Conservation (phyloP, 768 basidiomycete genomes). For the Suillus discolor region DNA sequence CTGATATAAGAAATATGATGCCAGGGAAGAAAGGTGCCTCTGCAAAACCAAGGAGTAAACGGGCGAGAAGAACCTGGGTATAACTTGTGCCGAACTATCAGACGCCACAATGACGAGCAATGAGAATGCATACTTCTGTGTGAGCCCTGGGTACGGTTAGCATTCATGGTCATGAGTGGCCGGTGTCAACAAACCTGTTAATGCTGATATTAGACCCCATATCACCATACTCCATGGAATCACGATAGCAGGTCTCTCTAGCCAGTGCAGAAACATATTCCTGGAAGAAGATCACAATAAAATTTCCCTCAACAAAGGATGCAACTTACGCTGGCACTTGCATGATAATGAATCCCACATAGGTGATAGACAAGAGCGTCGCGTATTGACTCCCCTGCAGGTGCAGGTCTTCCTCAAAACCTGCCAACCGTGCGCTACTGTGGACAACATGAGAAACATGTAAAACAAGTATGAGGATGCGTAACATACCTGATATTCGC, state of each 20-base stretch:
- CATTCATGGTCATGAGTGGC: not conserved
- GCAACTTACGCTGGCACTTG: slow-evolving; percentile 64
- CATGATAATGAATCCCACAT: slow-evolving; percentile 71
- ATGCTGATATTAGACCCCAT: slow-evolving; percentile 39
- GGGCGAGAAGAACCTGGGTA: slow-evolving; percentile 31
- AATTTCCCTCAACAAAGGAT: not conserved
- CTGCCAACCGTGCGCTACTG: slow-evolving; percentile 67
- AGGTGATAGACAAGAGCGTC: slow-evolving; percentile 63
- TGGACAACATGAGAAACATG: not conserved
- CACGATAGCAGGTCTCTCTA: slow-evolving; percentile 30
- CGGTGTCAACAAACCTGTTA: slow-evolving; percentile 33
- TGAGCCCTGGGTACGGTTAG: not conserved
- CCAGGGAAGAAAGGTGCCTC: slow-evolving; percentile 32
- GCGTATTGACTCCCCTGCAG: slow-evolving; percentile 61
- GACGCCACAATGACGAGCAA: not conserved
- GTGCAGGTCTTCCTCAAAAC: slow-evolving; percentile 64
- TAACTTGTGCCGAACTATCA: slow-evolving; percentile 9
- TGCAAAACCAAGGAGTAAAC: slow-evolving; percentile 46
- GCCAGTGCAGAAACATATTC: slow-evolving; percentile 35
- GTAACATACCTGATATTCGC: slow-evolving; percentile 58
- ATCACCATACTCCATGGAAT: slow-evolving; percentile 28
- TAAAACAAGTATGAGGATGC: not conserved
- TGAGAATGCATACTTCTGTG: slow-evolving; percentile 4
- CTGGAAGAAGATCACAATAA: slow-evolving; percentile 5
- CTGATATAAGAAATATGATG: slow-evolving; percentile 33